Conservation (phyloP, 257 asterid genomes). For the Gentiana macrophylla region DNA sequence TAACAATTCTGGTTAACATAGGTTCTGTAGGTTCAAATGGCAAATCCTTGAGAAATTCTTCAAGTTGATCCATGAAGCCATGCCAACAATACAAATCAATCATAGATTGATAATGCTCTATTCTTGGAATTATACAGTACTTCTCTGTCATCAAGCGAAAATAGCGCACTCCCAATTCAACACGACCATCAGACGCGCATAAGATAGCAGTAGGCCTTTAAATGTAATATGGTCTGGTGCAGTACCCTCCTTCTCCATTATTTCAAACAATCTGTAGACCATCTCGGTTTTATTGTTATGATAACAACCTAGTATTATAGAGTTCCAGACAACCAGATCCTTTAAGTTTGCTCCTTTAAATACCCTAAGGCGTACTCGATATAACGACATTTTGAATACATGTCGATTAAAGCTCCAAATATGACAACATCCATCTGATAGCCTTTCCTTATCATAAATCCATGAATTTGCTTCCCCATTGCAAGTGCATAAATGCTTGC, state of each 20-base stretch:
- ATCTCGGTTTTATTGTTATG: conserved; percentile 27
- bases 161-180: conserved; percentile 38
- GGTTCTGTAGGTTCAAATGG: conserved; percentile 41
- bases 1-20: conserved; percentile 41
- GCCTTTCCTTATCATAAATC: conserved; percentile 48
- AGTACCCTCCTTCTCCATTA: conserved; percentile 43
- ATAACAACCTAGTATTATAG: conserved; percentile 60
- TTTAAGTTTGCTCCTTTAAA: conserved; percentile 29
- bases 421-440: conserved; percentile 51
- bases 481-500: conserved; percentile 54
- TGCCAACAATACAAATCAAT: conserved; percentile 48
- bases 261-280: conserved; percentile 34
- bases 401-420: conserved; percentile 62
- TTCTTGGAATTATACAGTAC: conserved; percentile 39
- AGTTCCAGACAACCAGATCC: conserved; percentile 55
- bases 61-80: conserved; percentile 55
- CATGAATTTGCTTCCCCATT: conserved; percentile 67
- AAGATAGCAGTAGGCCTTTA: conserved; percentile 40
- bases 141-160: conserved; percentile 41
- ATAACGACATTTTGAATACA: conserved; percentile 74
- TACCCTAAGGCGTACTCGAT: conserved; percentile 35
- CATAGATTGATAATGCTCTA: conserved; percentile 68
- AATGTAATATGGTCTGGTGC: conserved; percentile 56
- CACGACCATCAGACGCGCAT: conserved; percentile 41
- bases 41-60: conserved; percentile 38